These are phyloP conservation scores for Floccularia luteovirens DNA, from an alignment of 768 basidiomycete genomes.

Conservation along the genomic window DNA sequence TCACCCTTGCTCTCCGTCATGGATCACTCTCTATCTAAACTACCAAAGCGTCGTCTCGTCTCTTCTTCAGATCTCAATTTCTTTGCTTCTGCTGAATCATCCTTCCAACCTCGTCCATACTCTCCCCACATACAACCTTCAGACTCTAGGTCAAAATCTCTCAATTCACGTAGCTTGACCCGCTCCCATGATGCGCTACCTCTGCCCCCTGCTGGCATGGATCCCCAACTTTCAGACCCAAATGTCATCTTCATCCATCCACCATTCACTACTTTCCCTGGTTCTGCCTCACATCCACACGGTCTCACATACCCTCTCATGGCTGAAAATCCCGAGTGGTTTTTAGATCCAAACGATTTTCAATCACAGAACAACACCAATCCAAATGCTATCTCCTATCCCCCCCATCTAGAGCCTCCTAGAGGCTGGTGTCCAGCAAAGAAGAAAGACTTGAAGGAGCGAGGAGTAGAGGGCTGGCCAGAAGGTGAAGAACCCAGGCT, in stretches of 20 bases:
- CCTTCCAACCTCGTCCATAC: conserved; percentile 63
- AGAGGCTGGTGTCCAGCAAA: conserved; percentile 85
- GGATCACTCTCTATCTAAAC: conserved; percentile 19
- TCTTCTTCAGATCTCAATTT: conserved; percentile 45
- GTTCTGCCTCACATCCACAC: conserved; percentile 50
- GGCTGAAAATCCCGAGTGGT: conserved; percentile 78
- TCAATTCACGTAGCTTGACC: conserved; percentile 20
- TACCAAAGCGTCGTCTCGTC: conserved; percentile 41
- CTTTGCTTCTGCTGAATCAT: conserved; percentile 54
- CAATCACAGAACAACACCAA: conserved; percentile 35
- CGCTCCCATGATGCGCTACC: conserved; percentile 33
- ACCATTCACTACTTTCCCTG: conserved; percentile 63
- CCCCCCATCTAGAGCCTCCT: conserved; percentile 72
- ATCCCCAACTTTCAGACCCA: conserved; percentile 62
- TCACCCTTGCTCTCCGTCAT: conserved; percentile 16
- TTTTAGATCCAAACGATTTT: conserved; percentile 65
- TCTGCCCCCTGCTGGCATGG: conserved; percentile 48
- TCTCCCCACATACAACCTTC: conserved; percentile 25
- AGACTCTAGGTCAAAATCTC: conserved; percentile 14
- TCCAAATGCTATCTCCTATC: conserved; percentile 58
- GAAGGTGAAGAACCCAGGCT: conserved; percentile 77
- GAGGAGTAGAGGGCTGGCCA: conserved; percentile 65
- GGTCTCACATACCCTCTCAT: conserved; percentile 66
- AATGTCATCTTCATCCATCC: conserved; percentile 66
- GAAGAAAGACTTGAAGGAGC: conserved; percentile 69